Conservation (phyloP, 768 basidiomycete species). For the Rickenella mellea region DNA sequence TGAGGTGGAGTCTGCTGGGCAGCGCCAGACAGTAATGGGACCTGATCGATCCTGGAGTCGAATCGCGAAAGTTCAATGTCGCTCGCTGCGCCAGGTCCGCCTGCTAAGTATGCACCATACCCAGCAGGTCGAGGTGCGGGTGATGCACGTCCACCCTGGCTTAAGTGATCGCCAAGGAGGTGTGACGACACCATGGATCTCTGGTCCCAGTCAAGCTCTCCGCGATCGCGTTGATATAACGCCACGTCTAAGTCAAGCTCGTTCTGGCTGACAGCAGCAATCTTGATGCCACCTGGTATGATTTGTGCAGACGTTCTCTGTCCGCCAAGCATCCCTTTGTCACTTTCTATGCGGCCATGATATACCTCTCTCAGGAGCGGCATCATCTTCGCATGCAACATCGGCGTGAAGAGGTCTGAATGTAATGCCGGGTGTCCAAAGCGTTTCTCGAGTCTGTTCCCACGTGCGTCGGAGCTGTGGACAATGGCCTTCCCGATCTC, state of each 20-base stretch:
- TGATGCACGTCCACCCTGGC: slow-evolving; percentile 29
- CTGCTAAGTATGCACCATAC: slow-evolving; percentile 51
- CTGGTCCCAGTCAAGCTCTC: slow-evolving; percentile 83
- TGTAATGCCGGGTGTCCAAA: slow-evolving; percentile 94
- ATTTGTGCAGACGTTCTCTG: slow-evolving; percentile 67
- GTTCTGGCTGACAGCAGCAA: slow-evolving; percentile 71
- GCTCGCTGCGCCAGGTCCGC: slow-evolving; percentile 32
- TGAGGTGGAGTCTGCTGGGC: no score
- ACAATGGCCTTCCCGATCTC: slow-evolving; percentile 70
- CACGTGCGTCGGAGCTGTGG: slow-evolving; percentile 65
- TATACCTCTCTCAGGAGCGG: slow-evolving; percentile 69
- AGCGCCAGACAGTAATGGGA: slow-evolving; percentile 53
- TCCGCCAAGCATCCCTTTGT: slow-evolving; percentile 64
- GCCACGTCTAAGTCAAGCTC: slow-evolving; percentile 80
- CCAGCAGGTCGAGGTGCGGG: slow-evolving; percentile 30
- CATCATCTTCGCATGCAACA: slow-evolving; percentile 83
- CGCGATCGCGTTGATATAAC: slow-evolving; percentile 70
- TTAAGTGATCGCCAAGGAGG: slow-evolving; percentile 31
- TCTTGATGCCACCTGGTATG: slow-evolving; percentile 70
- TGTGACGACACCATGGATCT: slow-evolving; percentile 57
- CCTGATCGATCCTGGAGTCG: slow-evolving; percentile 39
- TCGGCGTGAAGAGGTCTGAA: slow-evolving; percentile 77
- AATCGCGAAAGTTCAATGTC: slow-evolving; percentile 49
- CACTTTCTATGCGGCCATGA: slow-evolving; percentile 54
- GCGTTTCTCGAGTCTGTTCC: slow-evolving; percentile 75